Percentiles rank a stretch among this genome's conserved stretches.
These are phyloP conservation scores for Pythium aquatile DNA, from an alignment of 352 stramenopile species.

Conservation along the genomic window DNA sequence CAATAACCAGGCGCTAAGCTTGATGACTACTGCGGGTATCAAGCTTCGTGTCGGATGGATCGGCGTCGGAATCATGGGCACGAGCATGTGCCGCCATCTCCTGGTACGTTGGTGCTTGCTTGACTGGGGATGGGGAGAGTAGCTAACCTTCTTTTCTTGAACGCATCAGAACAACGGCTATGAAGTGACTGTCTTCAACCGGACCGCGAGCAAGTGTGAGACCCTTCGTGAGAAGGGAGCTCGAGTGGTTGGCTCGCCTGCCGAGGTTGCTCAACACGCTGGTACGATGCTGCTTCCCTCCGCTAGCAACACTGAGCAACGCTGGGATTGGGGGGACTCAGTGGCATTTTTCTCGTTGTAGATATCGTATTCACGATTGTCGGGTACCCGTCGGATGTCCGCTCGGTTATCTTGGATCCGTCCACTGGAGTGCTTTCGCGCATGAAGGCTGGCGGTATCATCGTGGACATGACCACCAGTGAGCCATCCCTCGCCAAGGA, in stretches of 20 bases:
- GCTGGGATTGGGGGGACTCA: not conserved
- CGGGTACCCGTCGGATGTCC: conserved; percentile 83
- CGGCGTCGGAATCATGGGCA: conserved; percentile 86
- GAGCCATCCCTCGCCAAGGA: conserved; percentile 86
- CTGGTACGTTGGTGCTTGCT: conserved; percentile 42
- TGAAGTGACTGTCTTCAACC: conserved; percentile 84
- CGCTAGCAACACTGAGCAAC: not conserved
- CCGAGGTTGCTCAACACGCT: conserved; percentile 75
- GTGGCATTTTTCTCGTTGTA: conserved; percentile 14
- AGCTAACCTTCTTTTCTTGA: not conserved
- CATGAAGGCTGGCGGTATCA: conserved; percentile 77
- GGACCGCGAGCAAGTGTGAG: conserved; percentile 81
- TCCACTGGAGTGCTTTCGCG: conserved; percentile 61
- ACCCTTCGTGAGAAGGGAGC: conserved; percentile 73
- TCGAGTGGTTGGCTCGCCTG: conserved; percentile 63
- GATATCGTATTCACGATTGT: conserved; percentile 92
- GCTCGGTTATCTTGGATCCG: conserved; percentile 67
- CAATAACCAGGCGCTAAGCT: conserved; percentile 52
- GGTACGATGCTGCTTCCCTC: conserved; percentile 28
- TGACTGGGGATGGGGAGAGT: not conserved
- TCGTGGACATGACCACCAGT: conserved; percentile 91
- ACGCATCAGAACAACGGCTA: conserved; percentile 71
- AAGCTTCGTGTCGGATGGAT: conserved; percentile 87
- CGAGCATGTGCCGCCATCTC: conserved; percentile 87
- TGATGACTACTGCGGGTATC: conserved; percentile 50